These are phyloP conservation scores for Pterocarpus macrocarpus DNA, from an alignment of 306 rosid species.

Conservation along the genomic window DNA sequence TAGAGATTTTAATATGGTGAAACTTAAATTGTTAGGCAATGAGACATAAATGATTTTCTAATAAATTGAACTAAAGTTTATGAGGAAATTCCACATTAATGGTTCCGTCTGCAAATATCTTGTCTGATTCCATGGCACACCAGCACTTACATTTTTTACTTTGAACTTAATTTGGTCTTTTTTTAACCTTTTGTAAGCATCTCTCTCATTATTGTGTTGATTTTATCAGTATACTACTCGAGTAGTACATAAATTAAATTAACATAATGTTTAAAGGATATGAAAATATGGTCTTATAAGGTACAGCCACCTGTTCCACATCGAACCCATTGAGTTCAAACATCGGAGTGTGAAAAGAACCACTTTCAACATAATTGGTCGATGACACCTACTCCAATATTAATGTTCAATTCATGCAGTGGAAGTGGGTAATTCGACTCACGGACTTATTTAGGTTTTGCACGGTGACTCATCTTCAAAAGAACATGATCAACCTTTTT, in stretches of 20 bases:
- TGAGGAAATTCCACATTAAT: neutral
- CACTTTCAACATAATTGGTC: slow-evolving; percentile 17
- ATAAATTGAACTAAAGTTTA: neutral
- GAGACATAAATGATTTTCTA: too few species aligned
- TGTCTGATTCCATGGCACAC: neutral
- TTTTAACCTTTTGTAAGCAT: neutral
- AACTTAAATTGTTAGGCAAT: too few species aligned
- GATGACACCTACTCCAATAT: slow-evolving; percentile 1
- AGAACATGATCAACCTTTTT: too few species aligned
- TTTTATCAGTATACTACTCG: neutral
- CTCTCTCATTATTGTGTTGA: neutral
- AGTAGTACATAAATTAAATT: neutral
- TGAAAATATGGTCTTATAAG: neutral
- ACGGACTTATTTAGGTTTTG: slow-evolving; percentile 39
- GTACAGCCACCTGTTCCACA: neutral
- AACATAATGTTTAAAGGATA: neutral
- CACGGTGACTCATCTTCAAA: slow-evolving; percentile 13
- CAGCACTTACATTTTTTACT: neutral
- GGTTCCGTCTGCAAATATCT: neutral
- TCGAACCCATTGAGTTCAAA: neutral
- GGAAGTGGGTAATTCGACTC: neutral
- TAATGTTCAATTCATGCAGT: slow-evolving; percentile 27
- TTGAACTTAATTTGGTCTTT: neutral
- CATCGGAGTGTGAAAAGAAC: neutral
- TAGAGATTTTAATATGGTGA: too few species aligned